These are phyloP conservation scores for Pseudocercospora cruenta DNA, from an alignment of 2,329 filamentous ascomycete genomes.

Conservation along the genomic window DNA sequence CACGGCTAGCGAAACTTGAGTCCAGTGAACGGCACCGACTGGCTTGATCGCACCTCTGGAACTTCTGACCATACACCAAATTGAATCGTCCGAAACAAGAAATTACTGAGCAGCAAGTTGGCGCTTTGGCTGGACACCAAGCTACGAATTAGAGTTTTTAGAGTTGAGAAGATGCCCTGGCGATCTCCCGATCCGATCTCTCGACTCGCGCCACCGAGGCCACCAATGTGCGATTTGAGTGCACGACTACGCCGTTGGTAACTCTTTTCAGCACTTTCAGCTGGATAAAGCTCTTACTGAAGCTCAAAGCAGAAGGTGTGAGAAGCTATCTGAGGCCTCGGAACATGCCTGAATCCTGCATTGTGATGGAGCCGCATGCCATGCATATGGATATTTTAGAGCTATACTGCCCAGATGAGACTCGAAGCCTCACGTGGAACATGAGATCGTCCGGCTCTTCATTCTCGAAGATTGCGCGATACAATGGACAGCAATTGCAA, in stretches of 20 bases:
- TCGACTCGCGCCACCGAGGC: constrained; percentile 6
- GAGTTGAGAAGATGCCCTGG: not conserved
- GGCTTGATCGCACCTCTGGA: no score
- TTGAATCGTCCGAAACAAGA: no score
- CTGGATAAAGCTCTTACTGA: not conserved
- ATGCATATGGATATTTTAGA: not conserved
- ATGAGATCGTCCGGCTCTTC: not conserved
- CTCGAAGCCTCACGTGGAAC: not conserved
- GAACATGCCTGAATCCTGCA: not conserved
- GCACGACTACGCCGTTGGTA: not conserved
- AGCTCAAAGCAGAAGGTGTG: not conserved
- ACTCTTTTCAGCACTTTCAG: not conserved
- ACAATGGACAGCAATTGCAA: no score
- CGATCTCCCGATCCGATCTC: constrained; percentile 9
- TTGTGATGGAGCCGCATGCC: not conserved
- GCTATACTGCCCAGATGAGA: not conserved
- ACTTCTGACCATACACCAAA: no score
- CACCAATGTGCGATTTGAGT: not conserved
- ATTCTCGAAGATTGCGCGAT: not conserved
- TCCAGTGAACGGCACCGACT: no score
- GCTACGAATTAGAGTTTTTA: not conserved
- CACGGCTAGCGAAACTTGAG: not conserved
- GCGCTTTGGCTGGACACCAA: not conserved
- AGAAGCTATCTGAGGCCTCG: not conserved
- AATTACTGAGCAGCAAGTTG: no score